phyloP scores from a whole-genome alignment of 2,329 filamentous ascomycete genomes.

The Ophioceras dolichostomum region DNA sequence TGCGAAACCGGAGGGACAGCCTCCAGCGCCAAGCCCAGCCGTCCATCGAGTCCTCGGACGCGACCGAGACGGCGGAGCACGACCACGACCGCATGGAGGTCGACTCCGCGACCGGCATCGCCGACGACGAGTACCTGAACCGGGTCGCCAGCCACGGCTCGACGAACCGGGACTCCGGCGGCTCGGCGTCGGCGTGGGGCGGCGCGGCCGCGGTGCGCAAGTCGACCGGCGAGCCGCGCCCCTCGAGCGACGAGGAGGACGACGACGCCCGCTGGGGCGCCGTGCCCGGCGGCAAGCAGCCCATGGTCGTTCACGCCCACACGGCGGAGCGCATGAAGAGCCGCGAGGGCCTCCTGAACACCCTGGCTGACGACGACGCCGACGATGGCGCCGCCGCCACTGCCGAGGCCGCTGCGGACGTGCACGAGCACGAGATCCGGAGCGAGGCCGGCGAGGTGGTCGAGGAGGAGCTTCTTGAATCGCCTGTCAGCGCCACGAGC shows the following conservation, averaged over 20 bases:
- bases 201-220: conserved; percentile 24
- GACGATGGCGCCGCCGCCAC: conserved; percentile 15
- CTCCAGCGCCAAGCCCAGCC: conserved; percentile 23
- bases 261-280: conserved; percentile 37
- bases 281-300: conserved; percentile 31
- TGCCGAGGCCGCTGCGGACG: neutral
- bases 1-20: conserved; percentile 14
- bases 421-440: too few species aligned
- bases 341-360: conserved; percentile 36
- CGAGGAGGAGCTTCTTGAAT: too few species aligned
- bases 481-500: conserved; percentile 4
- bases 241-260: conserved; percentile 49
- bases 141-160: conserved; percentile 26
- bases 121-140: conserved; percentile 65
- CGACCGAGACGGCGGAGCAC: conserved; percentile 30
- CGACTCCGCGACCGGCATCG: conserved; percentile 48
- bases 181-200: conserved; percentile 10
- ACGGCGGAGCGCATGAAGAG: conserved; percentile 34
- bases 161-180: too few species aligned
- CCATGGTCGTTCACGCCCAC: conserved; percentile 48
- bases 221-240: conserved; percentile 36
- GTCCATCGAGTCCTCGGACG: conserved; percentile 29
- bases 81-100: conserved; percentile 34
- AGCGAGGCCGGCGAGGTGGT: too few species aligned
- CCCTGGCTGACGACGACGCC: conserved; percentile 22